phyloP scores from a whole-genome alignment of 257 asterid genomes.

The Fraxinus quadrangulata region DNA sequence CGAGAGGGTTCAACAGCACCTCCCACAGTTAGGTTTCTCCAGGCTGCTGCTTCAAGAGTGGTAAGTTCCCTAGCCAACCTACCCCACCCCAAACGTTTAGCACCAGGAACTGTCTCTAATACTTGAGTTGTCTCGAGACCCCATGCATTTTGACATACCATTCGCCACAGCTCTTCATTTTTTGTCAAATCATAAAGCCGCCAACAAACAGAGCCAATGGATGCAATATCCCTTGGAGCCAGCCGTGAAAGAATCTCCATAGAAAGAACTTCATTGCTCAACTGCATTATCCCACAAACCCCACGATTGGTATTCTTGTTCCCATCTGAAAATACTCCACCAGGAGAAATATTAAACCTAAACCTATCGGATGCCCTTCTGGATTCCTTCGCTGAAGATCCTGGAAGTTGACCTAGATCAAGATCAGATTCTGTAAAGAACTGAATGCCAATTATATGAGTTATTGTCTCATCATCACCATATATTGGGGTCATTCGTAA shows the following conservation, averaged over 20 bases:
- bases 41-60: not conserved
- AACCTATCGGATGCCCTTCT: not conserved
- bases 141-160: not conserved
- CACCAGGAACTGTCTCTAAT: not conserved
- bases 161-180: not conserved
- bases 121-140: not conserved
- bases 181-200: not conserved
- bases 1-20: constrained; percentile 5
- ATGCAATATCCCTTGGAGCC: constrained; percentile 15
- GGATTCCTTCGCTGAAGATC: not conserved
- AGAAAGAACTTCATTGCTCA: constrained; percentile 11
- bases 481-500: constrained; percentile 55
- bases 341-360: not conserved
- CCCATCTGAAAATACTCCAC: not conserved
- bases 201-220: constrained; percentile 18
- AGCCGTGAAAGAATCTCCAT: constrained; percentile 12
- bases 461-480: constrained; percentile 42
- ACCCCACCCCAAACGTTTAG: not conserved
- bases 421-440: not conserved
- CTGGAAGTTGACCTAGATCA: not conserved
- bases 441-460: not conserved
- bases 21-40: not conserved
- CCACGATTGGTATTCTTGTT: not conserved
- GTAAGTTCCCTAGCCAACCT: not conserved
- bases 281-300: constrained; percentile 3